Conservation (phyloP, 1,284 basidiomycete species). For the Moesziomyces sp. region DNA sequence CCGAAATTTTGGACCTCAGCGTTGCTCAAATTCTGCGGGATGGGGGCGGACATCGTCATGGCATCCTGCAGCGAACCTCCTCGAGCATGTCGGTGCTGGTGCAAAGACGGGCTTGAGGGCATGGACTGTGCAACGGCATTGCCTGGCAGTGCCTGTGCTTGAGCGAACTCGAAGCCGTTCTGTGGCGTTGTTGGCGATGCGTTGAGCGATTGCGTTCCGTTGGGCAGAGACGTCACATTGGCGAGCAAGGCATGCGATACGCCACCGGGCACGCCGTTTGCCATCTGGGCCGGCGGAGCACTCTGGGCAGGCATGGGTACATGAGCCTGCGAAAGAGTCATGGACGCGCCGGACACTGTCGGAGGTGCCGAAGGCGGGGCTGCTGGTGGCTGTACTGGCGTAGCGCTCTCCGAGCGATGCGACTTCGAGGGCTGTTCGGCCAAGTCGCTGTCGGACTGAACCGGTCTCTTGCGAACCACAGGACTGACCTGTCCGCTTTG, state of each 20-base stretch:
- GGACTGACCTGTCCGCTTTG: constrained; percentile 37
- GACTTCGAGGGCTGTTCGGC: constrained; percentile 41
- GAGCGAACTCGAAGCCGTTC: constrained; percentile 48
- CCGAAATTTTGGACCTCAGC: constrained; percentile 5
- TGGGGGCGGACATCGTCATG: constrained; percentile 38
- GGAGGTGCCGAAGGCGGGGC: constrained; percentile 44
- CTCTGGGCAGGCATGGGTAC: constrained; percentile 25
- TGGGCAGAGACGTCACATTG: constrained; percentile 21
- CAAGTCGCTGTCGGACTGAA: constrained; percentile 40
- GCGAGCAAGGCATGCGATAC: constrained; percentile 15
- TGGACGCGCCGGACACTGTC: constrained; percentile 6
- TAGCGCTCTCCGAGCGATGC: constrained; percentile 36
- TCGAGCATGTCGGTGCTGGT: constrained; percentile 35
- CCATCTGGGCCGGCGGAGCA: constrained; percentile 17
- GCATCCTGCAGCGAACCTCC: constrained; percentile 46
- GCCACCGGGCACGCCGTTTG: constrained; percentile 1
- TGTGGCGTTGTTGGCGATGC: constrained; percentile 47
- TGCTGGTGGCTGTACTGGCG: constrained; percentile 35
- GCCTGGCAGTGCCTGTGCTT: constrained; percentile 14
- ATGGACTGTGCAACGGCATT: constrained; percentile 26
- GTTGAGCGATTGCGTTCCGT: constrained; percentile 36
- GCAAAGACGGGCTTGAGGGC: constrained; percentile 42
- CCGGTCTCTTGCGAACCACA: constrained; percentile 40
- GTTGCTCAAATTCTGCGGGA: constrained; percentile 13
- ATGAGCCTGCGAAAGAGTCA: constrained; percentile 17